Percentiles rank a stretch among this genome's conserved stretches.
Conservation (phyloP, 305 asterid species). For the Fraxinus floribunda region DNA sequence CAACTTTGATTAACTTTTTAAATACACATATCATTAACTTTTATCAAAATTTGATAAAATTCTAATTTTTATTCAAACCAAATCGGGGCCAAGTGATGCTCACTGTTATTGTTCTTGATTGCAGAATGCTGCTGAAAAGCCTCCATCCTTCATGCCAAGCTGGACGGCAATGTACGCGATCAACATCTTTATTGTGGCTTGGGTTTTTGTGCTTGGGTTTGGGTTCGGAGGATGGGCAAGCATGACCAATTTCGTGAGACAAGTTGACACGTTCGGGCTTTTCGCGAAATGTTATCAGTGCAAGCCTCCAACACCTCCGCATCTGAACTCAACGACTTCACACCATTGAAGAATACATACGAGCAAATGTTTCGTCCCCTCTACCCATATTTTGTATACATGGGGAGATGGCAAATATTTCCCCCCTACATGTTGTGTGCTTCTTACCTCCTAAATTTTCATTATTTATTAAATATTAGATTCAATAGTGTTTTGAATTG, state of each 20-base stretch:
- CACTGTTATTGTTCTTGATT: neutral
- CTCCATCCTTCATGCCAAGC: slow-evolving; percentile 66
- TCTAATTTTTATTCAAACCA: no score
- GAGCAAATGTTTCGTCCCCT: neutral
- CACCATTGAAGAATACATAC: slow-evolving; percentile 37
- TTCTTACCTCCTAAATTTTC: slow-evolving; percentile 5
- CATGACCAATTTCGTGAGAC: slow-evolving; percentile 61
- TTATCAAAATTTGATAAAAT: no score
- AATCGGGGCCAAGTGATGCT: neutral
- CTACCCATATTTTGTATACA: slow-evolving; percentile 44
- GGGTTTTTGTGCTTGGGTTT: slow-evolving; percentile 71
- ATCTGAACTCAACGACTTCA: slow-evolving; percentile 33
- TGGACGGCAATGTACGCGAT: slow-evolving; percentile 72
- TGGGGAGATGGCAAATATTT: neutral
- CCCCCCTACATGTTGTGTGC: slow-evolving; percentile 13
- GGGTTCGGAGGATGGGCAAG: slow-evolving; percentile 98
- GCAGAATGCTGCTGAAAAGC: slow-evolving; percentile 88
- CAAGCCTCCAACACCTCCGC: slow-evolving; percentile 41
- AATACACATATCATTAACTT: no score
- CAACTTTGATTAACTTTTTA: no score
- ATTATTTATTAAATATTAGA: slow-evolving; percentile 34
- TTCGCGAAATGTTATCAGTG: slow-evolving; percentile 89
- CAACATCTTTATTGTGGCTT: slow-evolving; percentile 56
- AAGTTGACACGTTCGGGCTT: slow-evolving; percentile 76
- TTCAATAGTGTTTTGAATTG: slow-evolving; percentile 50